Evolutionary conservation across 2,329 filamentous ascomycete species (phyloP).

Genomic region (Alternaria viburni): DNA sequence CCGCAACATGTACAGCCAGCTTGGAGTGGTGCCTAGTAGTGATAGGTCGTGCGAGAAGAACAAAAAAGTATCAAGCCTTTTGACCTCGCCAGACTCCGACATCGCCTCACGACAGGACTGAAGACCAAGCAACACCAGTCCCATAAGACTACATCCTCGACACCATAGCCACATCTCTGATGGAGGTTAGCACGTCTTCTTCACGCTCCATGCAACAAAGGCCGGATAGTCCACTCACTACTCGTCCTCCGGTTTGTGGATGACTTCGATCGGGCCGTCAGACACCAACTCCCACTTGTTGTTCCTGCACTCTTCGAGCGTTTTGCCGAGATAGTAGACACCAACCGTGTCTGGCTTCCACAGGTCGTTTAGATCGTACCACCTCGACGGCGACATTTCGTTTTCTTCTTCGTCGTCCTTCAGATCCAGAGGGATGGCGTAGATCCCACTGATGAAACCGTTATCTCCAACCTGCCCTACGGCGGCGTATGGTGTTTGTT

Average conservation of each 20-base stretch:
- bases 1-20: not conserved
- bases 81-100: not conserved
- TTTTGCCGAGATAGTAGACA: not conserved
- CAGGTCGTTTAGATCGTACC: not conserved
- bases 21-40: not conserved
- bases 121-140: not conserved
- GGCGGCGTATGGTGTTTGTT: not conserved
- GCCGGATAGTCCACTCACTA: not conserved
- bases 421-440: not conserved
- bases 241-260: not conserved
- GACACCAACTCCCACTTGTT: not conserved
- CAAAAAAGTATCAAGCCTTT: not conserved
- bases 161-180: not conserved
- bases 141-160: not conserved
- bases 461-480: not conserved
- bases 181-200: not conserved
- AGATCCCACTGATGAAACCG: not conserved
- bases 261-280: not conserved
- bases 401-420: not conserved
- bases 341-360: not conserved
- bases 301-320: not conserved
- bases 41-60: not conserved
- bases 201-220: not conserved
- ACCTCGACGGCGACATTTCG: not conserved
- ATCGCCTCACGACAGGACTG: not conserved